Conservation (phyloP, 805 yeast species). For the Pichia scutulata region DNA sequence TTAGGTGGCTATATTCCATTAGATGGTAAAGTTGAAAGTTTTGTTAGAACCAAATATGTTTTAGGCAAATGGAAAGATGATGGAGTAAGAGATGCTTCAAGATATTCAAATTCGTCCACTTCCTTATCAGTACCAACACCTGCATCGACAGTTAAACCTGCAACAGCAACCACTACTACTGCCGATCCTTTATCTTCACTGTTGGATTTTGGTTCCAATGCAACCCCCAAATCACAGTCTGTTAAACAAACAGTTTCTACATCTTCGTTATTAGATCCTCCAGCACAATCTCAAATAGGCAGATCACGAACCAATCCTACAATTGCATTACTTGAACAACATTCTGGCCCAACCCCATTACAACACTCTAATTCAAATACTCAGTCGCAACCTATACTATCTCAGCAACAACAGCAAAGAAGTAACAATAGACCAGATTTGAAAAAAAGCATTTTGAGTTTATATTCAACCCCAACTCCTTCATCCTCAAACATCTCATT, state of each 20-base stretch:
- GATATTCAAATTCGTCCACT: constrained; percentile 4
- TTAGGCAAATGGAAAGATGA: constrained; percentile 72
- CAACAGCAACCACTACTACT: background rate
- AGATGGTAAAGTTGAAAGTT: constrained; percentile 76
- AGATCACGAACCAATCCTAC: constrained; percentile 7
- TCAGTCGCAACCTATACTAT: background rate
- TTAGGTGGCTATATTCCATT: constrained; percentile 58
- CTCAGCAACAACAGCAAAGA: constrained; percentile 18
- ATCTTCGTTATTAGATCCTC: background rate
- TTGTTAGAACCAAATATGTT: constrained; percentile 88
- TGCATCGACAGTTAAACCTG: background rate
- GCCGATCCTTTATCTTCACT: constrained; percentile 4
- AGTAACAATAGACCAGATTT: constrained; percentile 60
- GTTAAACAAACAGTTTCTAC: background rate
- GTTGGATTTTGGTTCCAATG: constrained; percentile 4
- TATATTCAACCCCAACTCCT: constrained; percentile 61
- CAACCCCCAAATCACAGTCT: background rate
- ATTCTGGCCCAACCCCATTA: background rate
- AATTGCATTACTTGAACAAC: constrained; percentile 6
- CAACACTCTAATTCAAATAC: background rate
- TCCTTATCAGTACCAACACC: constrained; percentile 10
- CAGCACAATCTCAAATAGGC: background rate
- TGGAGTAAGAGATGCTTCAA: constrained; percentile 43
- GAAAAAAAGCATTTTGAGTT: constrained; percentile 83
- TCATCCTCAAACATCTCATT: constrained; percentile 3